Base-by-base conservation (phyloP, 139 green algal genomes). In the Picochlorum sp. region DNA sequence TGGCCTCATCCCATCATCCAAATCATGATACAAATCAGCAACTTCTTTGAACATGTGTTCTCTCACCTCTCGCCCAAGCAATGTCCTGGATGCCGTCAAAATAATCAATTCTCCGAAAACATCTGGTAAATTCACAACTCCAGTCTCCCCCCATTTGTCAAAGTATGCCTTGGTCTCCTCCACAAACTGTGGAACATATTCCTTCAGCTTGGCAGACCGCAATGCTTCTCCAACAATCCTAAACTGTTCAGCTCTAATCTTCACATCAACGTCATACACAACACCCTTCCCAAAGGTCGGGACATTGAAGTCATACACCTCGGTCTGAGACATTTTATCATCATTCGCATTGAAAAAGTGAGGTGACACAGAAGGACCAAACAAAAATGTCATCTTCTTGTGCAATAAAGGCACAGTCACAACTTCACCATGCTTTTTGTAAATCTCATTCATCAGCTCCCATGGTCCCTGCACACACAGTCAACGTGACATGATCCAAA, bases 251-350 rank as follows among this genome's bases (percentile, higher is more conserved):
- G 78, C 83, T 30, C 94, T 81, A 11, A 89, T 66, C 37, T 89
- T 90, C 70, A 92, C 85, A 63, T 96, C 85, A 41, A 99, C 94
- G 65, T 97, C 94, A 63, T 93, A 99, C n/a, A 99, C 92, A 2
- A 99, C 94, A 28, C 89, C 93, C 26, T 73, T 72, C 9, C 94
- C 94, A 72, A 99, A 99, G 4, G 94, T 98, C 9, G 93, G 94
- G 16, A 97, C 86, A 74, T 94, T 97, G 81, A 95, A 99, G 57
- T 89, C 69, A 72, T 99, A 99, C 52, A 97, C 90, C 83, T 97
- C 90, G 3, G 81, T 86, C 73, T 97, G 89, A 77, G 78, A 90
- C 75, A 97, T 85, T 57, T 91, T 81, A 16, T 95, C 88, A 65
- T 97, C 90, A 18, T 71, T 85, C 21, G 83, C 90, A 69, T 97